Percentiles rank a stretch among this genome's conserved stretches.
Conservation (phyloP, 2,329 filamentous ascomycete genomes). For the Myriosclerotinia duriaeana region DNA sequence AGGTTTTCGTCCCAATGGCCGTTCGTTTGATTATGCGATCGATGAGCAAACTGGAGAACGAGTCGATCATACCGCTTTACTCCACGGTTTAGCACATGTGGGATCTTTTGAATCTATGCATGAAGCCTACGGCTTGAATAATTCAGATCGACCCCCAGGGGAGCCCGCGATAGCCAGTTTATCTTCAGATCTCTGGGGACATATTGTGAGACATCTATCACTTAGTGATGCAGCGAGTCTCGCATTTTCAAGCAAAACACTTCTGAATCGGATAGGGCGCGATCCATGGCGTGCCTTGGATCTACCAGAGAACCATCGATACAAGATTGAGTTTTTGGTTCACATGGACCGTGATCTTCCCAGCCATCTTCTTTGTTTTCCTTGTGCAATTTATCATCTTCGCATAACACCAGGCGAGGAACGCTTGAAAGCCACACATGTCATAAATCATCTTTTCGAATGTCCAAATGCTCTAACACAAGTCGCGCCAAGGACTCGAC, state of each 20-base stretch:
- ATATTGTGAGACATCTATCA: constrained; percentile 45
- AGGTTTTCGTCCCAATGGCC: constrained; percentile 3
- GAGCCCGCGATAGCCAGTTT: constrained; percentile 49
- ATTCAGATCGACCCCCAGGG: constrained; percentile 36
- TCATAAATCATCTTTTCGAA: constrained; percentile 56
- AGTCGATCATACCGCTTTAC: constrained; percentile 38
- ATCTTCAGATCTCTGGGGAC: constrained; percentile 48
- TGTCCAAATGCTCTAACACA: constrained; percentile 55
- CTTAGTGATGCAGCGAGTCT: constrained; percentile 51
- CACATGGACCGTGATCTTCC: constrained; percentile 53
- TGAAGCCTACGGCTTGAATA: constrained; percentile 19
- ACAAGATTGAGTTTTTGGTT: constrained; percentile 52
- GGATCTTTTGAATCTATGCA: constrained; percentile 36
- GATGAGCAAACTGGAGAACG: constrained; percentile 40
- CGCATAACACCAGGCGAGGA: constrained; percentile 55
- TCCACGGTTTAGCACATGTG: constrained; percentile 39
- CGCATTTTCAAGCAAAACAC: constrained; percentile 49
- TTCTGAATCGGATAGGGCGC: constrained; percentile 46
- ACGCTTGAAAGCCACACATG: constrained; percentile 51
- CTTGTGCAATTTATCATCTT: constrained; percentile 55
- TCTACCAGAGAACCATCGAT: constrained; percentile 45
- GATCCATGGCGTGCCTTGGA: constrained; percentile 45
- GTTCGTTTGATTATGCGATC: constrained; percentile 15
- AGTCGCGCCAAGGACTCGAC: constrained; percentile 52
- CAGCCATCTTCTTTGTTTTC: constrained; percentile 58